Conservation (phyloP, 2,329 filamentous ascomycete species). For the Acephala macrosclerotiorum region DNA sequence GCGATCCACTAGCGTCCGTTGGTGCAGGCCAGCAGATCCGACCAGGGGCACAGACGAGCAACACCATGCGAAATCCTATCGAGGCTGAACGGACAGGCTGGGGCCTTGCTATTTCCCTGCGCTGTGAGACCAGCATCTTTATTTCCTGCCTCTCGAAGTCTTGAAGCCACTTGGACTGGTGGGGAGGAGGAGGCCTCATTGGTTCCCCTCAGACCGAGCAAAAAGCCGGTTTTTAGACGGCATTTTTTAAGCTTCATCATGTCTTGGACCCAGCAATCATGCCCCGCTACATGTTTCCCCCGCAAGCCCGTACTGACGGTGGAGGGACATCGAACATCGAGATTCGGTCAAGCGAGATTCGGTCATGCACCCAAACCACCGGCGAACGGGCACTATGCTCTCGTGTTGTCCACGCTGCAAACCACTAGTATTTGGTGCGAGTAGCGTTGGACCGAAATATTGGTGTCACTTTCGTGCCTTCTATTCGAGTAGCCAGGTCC, state of each 20-base stretch:
- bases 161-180: neutral
- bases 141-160: neutral
- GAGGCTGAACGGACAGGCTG: neutral
- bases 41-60: slow-evolving; percentile 1
- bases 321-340: neutral
- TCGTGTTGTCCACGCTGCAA: neutral
- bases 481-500: neutral
- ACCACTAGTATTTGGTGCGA: neutral
- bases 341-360: too few species aligned
- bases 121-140: slow-evolving; percentile 12
- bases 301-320: neutral
- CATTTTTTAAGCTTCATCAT: slow-evolving; percentile 13
- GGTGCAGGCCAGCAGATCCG: slow-evolving; percentile 7
- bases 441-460: slow-evolving; percentile 1
- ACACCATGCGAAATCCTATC: slow-evolving; percentile 6
- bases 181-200: neutral
- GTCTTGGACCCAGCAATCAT: neutral
- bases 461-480: neutral
- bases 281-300: neutral
- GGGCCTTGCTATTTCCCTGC: neutral
- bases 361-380: slow-evolving; percentile 1
- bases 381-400: neutral
- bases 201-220: neutral
- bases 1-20: neutral
- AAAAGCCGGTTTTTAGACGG: slow-evolving; percentile 13